phyloP scores from a whole-genome alignment of 2,329 filamentous ascomycete genomes.

The Calonectria leucothoes region DNA sequence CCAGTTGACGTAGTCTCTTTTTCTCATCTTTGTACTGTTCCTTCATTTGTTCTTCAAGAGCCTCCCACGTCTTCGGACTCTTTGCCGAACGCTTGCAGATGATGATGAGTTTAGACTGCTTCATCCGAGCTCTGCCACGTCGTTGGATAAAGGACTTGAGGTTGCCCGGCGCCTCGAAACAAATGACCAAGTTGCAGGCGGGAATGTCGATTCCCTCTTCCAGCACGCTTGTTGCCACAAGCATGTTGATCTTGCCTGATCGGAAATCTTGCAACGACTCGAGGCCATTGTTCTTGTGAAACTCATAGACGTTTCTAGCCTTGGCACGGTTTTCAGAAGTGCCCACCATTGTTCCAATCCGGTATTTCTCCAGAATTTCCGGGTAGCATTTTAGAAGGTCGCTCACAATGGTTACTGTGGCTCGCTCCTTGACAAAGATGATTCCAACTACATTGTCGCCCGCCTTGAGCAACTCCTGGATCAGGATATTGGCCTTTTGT shows the following conservation, averaged over 20 bases:
- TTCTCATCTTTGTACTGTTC: constrained; percentile 73
- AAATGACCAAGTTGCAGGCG: constrained; percentile 71
- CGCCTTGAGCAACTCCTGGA: constrained; percentile 60
- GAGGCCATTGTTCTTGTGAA: constrained; percentile 46
- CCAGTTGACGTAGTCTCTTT: constrained; percentile 59
- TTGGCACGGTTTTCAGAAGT: constrained; percentile 53
- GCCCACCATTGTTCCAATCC: constrained; percentile 67
- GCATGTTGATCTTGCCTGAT: constrained; percentile 63
- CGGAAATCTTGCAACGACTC: constrained; percentile 61
- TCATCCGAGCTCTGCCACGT: constrained; percentile 64
- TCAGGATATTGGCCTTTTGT: constrained; percentile 66
- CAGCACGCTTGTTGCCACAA: constrained; percentile 73
- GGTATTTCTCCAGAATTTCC: constrained; percentile 56
- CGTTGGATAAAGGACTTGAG: constrained; percentile 71
- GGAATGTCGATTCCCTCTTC: constrained; percentile 78
- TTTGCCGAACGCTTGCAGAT: constrained; percentile 49
- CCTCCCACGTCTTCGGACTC: constrained; percentile 65
- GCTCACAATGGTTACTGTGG: constrained; percentile 69
- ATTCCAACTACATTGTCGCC: constrained; percentile 65
- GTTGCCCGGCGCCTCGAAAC: constrained; percentile 62
- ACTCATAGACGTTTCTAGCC: constrained; percentile 55
- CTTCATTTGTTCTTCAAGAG: constrained; percentile 80
- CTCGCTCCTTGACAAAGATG: constrained; percentile 74
- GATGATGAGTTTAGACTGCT: constrained; percentile 62
- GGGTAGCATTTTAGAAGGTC: constrained; percentile 68